These are phyloP conservation scores for Leccinum huronense DNA, from an alignment of 1,284 basidiomycete genomes.

Conservation along the genomic window DNA sequence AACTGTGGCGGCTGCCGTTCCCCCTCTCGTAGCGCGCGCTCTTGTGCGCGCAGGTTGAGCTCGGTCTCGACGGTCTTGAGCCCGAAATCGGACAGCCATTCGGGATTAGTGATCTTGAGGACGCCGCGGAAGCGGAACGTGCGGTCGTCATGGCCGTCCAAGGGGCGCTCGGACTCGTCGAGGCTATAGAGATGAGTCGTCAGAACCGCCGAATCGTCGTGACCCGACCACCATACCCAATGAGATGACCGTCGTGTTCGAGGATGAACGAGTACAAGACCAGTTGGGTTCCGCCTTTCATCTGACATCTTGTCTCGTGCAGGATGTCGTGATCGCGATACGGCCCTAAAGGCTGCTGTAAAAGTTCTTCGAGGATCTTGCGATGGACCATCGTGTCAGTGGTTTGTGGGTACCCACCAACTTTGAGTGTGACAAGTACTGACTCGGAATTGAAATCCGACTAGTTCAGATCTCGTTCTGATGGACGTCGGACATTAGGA, in stretches of 20 bases:
- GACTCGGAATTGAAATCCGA: not conserved
- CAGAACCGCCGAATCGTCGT: not conserved
- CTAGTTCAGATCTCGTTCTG: not conserved
- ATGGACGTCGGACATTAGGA: not conserved
- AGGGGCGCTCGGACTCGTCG: conserved; percentile 31
- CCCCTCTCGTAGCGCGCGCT: conserved; percentile 23
- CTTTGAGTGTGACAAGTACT: not conserved
- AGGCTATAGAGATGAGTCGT: conserved; percentile 22
- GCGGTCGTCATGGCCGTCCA: conserved; percentile 21
- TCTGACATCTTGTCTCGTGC: conserved; percentile 21
- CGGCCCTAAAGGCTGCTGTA: conserved; percentile 31
- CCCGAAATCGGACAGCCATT: conserved; percentile 49
- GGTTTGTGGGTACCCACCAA: not conserved
- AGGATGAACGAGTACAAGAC: conserved; percentile 33
- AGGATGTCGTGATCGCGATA: conserved; percentile 33
- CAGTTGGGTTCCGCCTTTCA: conserved; percentile 11
- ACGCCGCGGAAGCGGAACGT: conserved; percentile 46
- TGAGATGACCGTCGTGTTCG: conserved; percentile 27
- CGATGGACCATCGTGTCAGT: conserved; percentile 23
- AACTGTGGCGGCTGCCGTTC: conserved; percentile 27
- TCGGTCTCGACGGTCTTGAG: conserved; percentile 40
- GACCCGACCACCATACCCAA: conserved; percentile 20
- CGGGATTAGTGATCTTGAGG: conserved; percentile 42
- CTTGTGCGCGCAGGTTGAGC: conserved; percentile 40
- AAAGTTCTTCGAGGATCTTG: conserved; percentile 25